Evolutionary conservation across 441 rosid species (phyloP).

Genomic region (Gossypium gossypioides): DNA sequence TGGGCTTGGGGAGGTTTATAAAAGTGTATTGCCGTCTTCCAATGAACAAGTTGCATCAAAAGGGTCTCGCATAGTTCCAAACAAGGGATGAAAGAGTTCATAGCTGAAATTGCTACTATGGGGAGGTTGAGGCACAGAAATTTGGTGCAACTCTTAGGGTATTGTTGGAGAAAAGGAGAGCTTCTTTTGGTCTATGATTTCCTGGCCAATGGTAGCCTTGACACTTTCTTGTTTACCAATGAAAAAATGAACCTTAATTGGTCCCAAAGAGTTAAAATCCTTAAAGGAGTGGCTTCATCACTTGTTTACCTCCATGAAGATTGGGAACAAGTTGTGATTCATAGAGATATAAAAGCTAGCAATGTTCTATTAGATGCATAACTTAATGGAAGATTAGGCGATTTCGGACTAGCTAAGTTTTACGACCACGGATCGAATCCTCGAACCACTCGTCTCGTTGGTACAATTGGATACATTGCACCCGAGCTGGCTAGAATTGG

Average conservation of each 20-base stretch:
- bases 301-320: constrained; percentile 28
- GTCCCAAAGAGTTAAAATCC: constrained; percentile 24
- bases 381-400: constrained; percentile 34
- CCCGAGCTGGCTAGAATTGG: constrained; percentile 36
- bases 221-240: constrained; percentile 27
- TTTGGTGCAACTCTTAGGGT: constrained; percentile 33
- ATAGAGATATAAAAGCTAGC: constrained; percentile 37
- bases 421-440: constrained; percentile 35
- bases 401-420: constrained; percentile 38
- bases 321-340: constrained; percentile 36
- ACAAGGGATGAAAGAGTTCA: constrained; percentile 32
- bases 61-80: constrained; percentile 29
- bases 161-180: constrained; percentile 34
- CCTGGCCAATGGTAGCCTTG: constrained; percentile 40
- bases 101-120: constrained; percentile 32
- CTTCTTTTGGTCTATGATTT: constrained; percentile 34
- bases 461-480: constrained; percentile 36
- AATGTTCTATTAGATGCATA: constrained; percentile 30
- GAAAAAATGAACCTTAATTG: constrained; percentile 22
- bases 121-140: constrained; percentile 35
- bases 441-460: constrained; percentile 27
- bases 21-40: constrained; percentile 23
- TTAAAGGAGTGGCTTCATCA: constrained; percentile 35
- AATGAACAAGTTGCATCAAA: constrained; percentile 30
- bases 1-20: constrained; percentile 34